Percentiles rank a stretch among this genome's conserved stretches.
Conservation (phyloP, 2,329 filamentous ascomycete species). For the Ophiocordyceps robertsii region DNA sequence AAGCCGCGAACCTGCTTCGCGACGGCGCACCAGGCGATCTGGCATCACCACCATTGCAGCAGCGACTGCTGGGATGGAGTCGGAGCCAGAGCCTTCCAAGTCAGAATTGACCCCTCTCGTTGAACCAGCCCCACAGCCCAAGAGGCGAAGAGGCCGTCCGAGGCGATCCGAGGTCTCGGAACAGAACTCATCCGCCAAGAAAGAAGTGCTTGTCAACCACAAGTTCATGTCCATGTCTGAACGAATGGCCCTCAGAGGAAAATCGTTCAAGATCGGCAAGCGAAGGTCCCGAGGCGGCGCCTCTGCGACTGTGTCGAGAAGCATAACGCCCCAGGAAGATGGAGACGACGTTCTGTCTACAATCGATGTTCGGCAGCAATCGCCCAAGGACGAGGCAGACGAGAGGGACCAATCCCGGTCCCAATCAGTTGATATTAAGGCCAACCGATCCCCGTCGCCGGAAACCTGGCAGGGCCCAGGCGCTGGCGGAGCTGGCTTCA, state of each 20-base stretch:
- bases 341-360: neutral
- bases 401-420: neutral
- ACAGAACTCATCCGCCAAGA: conserved; percentile 1
- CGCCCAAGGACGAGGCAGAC: neutral
- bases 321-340: neutral
- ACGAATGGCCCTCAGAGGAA: conserved; percentile 39
- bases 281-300: conserved; percentile 11
- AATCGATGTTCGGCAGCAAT: neutral
- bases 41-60: conserved; percentile 12
- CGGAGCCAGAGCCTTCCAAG: neutral
- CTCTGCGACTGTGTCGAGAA: neutral
- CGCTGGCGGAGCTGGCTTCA: neutral
- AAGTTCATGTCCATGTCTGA: conserved; percentile 42
- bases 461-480: no score
- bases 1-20: conserved; percentile 2
- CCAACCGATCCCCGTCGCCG: neutral
- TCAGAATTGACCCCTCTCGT: neutral
- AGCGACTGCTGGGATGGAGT: conserved; percentile 2
- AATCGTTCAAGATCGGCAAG: conserved; percentile 36
- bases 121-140: neutral
- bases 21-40: conserved; percentile 13
- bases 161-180: conserved; percentile 7
- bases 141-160: conserved; percentile 9
- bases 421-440: neutral
- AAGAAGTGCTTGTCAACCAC: conserved; percentile 7